Conservation (phyloP, 2,329 filamentous ascomycete genomes). For the Xylaria sp. region DNA sequence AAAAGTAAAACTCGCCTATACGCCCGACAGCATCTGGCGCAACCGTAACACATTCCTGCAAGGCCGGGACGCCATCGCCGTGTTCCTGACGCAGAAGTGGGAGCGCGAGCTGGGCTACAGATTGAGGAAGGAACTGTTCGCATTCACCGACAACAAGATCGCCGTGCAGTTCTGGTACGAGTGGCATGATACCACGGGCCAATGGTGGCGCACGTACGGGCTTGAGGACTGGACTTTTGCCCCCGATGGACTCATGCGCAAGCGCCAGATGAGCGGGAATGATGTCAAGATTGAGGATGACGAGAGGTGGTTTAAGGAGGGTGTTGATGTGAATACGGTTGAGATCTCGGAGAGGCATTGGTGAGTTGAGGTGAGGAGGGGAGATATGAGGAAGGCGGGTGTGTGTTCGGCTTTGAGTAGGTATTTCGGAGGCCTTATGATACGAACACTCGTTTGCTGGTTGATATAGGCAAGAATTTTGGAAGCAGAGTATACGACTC, state of each 20-base stretch:
- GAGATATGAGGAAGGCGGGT: no score
- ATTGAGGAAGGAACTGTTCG: conserved; percentile 85
- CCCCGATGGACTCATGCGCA: conserved; percentile 74
- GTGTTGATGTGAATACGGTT: conserved; percentile 74
- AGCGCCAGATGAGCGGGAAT: conserved; percentile 80
- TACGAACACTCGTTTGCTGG: no score
- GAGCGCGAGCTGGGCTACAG: conserved; percentile 74
- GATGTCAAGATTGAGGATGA: conserved; percentile 70
- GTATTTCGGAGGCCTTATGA: no score
- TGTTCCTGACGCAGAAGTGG: conserved; percentile 80
- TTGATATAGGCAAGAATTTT: no score
- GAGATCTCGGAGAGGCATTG: conserved; percentile 75
- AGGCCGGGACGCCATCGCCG: conserved; percentile 73
- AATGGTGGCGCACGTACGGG: conserved; percentile 90
- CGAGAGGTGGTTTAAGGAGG: conserved; percentile 76
- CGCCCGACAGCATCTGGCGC: conserved; percentile 79
- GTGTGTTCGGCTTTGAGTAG: no score
- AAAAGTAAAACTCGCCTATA: conserved; percentile 77
- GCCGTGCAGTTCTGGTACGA: conserved; percentile 95
- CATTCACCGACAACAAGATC: conserved; percentile 74
- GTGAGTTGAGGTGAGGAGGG: conserved; percentile 52
- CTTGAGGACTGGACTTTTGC: conserved; percentile 84
- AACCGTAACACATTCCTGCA: conserved; percentile 77
- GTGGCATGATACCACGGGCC: conserved; percentile 73
- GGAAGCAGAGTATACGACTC: no score